Evolutionary conservation across 2,329 filamentous ascomycete genomes (phyloP).

Genomic region (Samsoniella hepiali): DNA sequence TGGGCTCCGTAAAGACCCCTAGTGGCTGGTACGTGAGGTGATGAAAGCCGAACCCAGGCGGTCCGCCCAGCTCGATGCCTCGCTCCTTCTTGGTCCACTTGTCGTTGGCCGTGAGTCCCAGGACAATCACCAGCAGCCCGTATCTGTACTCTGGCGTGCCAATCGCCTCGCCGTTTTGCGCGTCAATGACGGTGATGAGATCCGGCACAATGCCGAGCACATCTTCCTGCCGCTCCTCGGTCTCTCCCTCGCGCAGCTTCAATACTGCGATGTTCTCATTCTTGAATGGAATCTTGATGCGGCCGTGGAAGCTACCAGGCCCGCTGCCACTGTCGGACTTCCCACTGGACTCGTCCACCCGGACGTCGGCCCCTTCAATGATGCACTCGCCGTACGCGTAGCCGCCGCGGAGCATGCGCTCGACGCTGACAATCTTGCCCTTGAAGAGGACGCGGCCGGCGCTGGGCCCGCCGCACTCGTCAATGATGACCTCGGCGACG

Average conservation of each 20-base stretch:
- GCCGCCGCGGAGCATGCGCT: slow-evolving; percentile 53
- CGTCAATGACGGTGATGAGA: slow-evolving; percentile 53
- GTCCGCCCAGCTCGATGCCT: slow-evolving; percentile 49
- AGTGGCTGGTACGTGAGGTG: slow-evolving; percentile 47
- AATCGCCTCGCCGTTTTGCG: slow-evolving; percentile 53
- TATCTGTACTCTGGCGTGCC: slow-evolving; percentile 57
- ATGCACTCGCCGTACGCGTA: slow-evolving; percentile 59
- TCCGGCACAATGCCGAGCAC: slow-evolving; percentile 55
- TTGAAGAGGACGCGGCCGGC: slow-evolving; percentile 58
- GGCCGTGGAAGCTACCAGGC: slow-evolving; percentile 38
- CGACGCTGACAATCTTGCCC: slow-evolving; percentile 61
- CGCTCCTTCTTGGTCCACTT: slow-evolving; percentile 43
- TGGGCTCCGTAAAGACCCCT: slow-evolving; percentile 47
- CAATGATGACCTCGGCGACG: slow-evolving; percentile 56
- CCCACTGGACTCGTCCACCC: slow-evolving; percentile 27
- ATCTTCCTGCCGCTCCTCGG: slow-evolving; percentile 38
- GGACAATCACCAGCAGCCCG: slow-evolving; percentile 47
- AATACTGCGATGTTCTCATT: slow-evolving; percentile 69
- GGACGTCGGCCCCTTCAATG: slow-evolving; percentile 47
- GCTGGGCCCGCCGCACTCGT: slow-evolving; percentile 52
- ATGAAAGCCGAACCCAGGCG: slow-evolving; percentile 45
- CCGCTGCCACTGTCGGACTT: slow-evolving; percentile 4
- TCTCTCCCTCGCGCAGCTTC: slow-evolving; percentile 30
- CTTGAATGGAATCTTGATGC: slow-evolving; percentile 66
- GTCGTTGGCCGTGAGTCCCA: slow-evolving; percentile 45